phyloP scores from a whole-genome alignment of 192 early-diverging fungal genomes.

The Umbelopsis sp. region DNA sequence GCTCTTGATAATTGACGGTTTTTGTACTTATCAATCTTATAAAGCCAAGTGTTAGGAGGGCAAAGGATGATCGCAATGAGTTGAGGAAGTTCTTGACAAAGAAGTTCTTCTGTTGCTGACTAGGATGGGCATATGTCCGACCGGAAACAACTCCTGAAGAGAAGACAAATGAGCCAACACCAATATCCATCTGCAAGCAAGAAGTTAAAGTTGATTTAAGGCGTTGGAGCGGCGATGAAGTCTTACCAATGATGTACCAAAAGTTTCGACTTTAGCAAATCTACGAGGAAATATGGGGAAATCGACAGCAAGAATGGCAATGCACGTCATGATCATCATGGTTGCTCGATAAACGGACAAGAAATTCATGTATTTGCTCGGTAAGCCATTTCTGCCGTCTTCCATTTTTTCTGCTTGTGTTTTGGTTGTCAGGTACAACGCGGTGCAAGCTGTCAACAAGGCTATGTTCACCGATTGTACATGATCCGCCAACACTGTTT shows the following conservation, averaged over 20 bases:
- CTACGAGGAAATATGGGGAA: slow-evolving; percentile 87
- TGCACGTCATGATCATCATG: slow-evolving; percentile 80
- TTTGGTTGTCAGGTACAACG: neutral
- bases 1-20: slow-evolving; percentile 90
- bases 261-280: slow-evolving; percentile 91
- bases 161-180: slow-evolving; percentile 93
- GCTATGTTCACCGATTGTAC: slow-evolving; percentile 3
- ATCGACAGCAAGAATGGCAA: slow-evolving; percentile 93
- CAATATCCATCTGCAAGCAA: slow-evolving; percentile 83
- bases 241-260: slow-evolving; percentile 82
- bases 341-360: slow-evolving; percentile 74
- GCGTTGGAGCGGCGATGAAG: neutral
- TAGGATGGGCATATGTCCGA: slow-evolving; percentile 53
- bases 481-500: slow-evolving; percentile 30
- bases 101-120: slow-evolving; percentile 35
- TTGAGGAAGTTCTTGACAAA: slow-evolving; percentile 31
- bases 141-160: slow-evolving; percentile 85
- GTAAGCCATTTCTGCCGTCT: neutral
- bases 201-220: neutral
- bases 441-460: neutral
- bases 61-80: slow-evolving; percentile 60
- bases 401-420: too few species aligned
- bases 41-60: slow-evolving; percentile 77
- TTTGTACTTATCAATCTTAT: slow-evolving; percentile 71
- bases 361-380: slow-evolving; percentile 40